phyloP scores from a whole-genome alignment of 257 asterid species.

The Solanum paucissectum region DNA sequence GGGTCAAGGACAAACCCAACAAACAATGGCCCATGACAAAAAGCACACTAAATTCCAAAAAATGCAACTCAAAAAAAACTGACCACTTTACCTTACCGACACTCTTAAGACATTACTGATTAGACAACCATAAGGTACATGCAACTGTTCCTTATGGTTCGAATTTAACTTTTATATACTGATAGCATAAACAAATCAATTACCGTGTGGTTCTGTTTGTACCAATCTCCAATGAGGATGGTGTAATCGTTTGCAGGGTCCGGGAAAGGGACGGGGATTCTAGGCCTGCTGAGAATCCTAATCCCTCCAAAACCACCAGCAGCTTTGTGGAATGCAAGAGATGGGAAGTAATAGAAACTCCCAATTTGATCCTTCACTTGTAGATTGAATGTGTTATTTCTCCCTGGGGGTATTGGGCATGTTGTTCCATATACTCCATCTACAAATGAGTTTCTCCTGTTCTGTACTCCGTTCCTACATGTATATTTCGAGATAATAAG shows the following conservation, averaged over 20 bases:
- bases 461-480: conserved; percentile 78
- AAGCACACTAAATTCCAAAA: conserved; percentile 6
- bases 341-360: conserved; percentile 81
- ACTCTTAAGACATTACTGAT: neutral
- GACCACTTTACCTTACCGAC: neutral
- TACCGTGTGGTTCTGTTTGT: conserved; percentile 77
- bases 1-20: conserved; percentile 9
- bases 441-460: conserved; percentile 75
- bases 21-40: conserved; percentile 7
- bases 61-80: neutral
- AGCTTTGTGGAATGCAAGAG: conserved; percentile 84
- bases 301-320: conserved; percentile 92
- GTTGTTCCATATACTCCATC: conserved; percentile 96
- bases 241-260: conserved; percentile 62
- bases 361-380: conserved; percentile 98
- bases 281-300: conserved; percentile 73
- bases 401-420: conserved; percentile 90
- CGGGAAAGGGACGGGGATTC: conserved; percentile 77
- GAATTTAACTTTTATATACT: neutral
- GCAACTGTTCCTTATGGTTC: neutral
- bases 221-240: conserved; percentile 80
- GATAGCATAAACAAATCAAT: neutral
- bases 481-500: neutral
- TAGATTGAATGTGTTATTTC: conserved; percentile 72
- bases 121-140: neutral